These are phyloP conservation scores for Pythium scleroteichum DNA, from an alignment of 352 stramenopile genomes.

Conservation along the genomic window DNA sequence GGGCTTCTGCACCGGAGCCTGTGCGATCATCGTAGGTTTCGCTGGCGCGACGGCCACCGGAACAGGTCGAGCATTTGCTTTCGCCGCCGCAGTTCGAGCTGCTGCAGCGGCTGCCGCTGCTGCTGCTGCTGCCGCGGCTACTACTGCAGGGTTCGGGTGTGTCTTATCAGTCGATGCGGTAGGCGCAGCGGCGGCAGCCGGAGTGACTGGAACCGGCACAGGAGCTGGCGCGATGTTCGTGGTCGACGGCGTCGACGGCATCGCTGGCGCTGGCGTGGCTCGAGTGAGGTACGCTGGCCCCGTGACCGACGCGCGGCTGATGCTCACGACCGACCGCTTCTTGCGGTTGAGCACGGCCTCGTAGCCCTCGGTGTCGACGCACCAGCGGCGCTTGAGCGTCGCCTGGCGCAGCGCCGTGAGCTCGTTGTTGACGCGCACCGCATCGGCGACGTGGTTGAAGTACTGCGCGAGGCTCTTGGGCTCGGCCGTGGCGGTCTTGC, in stretches of 20 bases:
- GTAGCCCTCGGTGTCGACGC: constrained; percentile 65
- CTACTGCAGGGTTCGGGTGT: constrained; percentile 11
- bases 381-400: constrained; percentile 67
- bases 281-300: constrained; percentile 24
- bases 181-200: background rate
- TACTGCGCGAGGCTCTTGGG: constrained; percentile 65
- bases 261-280: background rate
- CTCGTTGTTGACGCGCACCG: constrained; percentile 52
- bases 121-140: constrained; percentile 7
- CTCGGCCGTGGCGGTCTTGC: constrained; percentile 49
- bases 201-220: background rate
- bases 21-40: constrained; percentile 14
- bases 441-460: constrained; percentile 69
- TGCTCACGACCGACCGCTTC: constrained; percentile 45
- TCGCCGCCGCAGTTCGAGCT: constrained; percentile 12
- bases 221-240: constrained; percentile 2
- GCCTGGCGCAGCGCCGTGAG: constrained; percentile 53
- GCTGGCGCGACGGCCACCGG: constrained; percentile 5
- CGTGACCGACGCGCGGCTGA: constrained; percentile 20
- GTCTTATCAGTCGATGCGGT: constrained; percentile 1
- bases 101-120: constrained; percentile 3
- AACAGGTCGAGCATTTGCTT: constrained; percentile 2
- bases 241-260: background rate
- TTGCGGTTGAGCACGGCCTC: constrained; percentile 75
- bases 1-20: constrained; percentile 4